Base-by-base conservation (phyloP, 148 eudicot species). In the Spergularia marina region DNA sequence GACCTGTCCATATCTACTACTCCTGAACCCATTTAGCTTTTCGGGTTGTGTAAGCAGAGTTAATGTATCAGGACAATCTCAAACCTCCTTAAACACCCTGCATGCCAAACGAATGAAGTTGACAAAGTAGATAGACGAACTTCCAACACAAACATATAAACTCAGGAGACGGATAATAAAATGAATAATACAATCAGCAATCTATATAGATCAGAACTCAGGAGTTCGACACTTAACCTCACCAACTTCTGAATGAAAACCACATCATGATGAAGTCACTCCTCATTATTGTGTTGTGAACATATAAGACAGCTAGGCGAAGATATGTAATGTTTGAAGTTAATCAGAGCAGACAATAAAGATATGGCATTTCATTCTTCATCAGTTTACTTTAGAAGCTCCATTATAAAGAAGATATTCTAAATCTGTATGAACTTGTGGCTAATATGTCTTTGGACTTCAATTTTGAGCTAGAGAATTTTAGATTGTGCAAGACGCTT, bases 11-110 rank as follows among this genome's bases (percentile, higher is more conserved):
- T 25, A 59, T 25, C 73, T 53, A 15, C 30, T 16, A 9, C 59
- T 17, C 18, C 60, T n/a, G 49, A 70, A 70, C 30, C 40, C 21
- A 70, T 53, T 65, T 20, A 65, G 69, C 51, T 65, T 36, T 65
- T 53, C 13, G 44, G 60, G 20, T 53, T 30, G 59, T 53, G 60
- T 15, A 12, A 16, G 58, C 56, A 30, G 17, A 21, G 44, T 53
- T 16, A 53, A 12, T 2, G 60, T n/a, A 25, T 68, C 34, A 44
- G 57, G 52, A 21, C 44, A 23, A 68, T 10, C 30, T 23, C 40
- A 14, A 30, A 18, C 25, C 36, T 30, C 10, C 41, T 54, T 70
- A 70, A 51, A 52, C 40, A 21, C 72, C 58, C 72, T 52, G 72
- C 39, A 44, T 23, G 54, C 53, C 71, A 49, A 11, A 67, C 49